Evolutionary conservation across 306 rosid genomes (phyloP), one percentile per base, ranked within the genome.

Genomic region (Arachis stenosperma): DNA sequence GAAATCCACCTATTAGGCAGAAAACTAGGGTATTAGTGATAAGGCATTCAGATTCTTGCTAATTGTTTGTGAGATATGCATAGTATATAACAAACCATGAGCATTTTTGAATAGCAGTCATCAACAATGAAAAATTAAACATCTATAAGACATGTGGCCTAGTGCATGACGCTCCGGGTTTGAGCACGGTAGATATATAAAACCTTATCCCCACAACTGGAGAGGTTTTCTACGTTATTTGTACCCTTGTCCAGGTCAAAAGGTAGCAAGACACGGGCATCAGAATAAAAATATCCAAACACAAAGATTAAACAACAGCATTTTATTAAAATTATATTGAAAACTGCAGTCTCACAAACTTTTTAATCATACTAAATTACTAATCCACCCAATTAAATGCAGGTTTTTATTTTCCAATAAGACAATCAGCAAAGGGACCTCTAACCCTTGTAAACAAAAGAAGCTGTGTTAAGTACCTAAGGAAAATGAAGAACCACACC

Each of bases 1-100:
- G 63, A 86, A 83, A 13, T 87, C 91, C 30, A 89, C 92, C 98
- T 94, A 71, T 53, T 50, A 71, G 65, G 70, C 52, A 83, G n/a
- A 64, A 79, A 74, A 70, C 43, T 13, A 62, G 57, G 66, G 48
- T 60, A 62, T 48, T n/a, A 66, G 75, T 44, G 14, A 7, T 54
- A 77, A 66, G 79, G 66, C 8, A 53, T 56, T 37, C 33, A 46
- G 43, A 30, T 50, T 36, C 42, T 52, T 9, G 50, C 55, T 22
- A 22, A 58, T 57, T 54, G 43, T 42, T 61, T 33, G 15, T 48
- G 15, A 52, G 61, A 73, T 59, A 42, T 14, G 62, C 33, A 53
- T 7, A 12, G 62, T 39, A 40, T 14, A 11, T 42, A 55, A 47
- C 14, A 39, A 54, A 61, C 64, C 44, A 11, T 54, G 15, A 55